Base-by-base conservation (phyloP, 129 eudicot species). In the Rutidosis leptorrhynchoides region DNA sequence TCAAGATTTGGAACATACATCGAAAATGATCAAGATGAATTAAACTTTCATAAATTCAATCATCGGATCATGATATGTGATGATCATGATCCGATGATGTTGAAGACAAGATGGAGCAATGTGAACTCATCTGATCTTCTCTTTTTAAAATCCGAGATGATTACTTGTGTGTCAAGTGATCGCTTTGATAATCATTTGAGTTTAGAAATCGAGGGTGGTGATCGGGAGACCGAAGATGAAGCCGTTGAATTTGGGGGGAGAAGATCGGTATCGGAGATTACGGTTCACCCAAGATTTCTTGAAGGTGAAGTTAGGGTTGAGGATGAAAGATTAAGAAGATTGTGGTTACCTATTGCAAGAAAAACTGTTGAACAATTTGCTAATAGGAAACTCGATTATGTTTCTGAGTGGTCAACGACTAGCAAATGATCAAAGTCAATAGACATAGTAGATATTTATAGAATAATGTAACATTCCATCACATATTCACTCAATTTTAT, bases 201-300 rank as follows among this genome's bases (percentile, higher is more conserved):
- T 59, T 26, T 12, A 9, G 62, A 75, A 65, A 21, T 21, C 22
- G 22, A 76, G 22, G 70, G 26, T 16, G 24, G 52, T 9, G 75
- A 15, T 32, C 68, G n/a, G 15, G 59, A 62, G 43, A 20, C 22
- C 0, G 58, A 59, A 51, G 48, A 15, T 57, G 64, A 23, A 16
- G 24, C 30, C 33, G 20, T 73, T 64, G 73, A 64, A 1, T 33
- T 28, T 24, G 57, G 51, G 3, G 79, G 45, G 26, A 78, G 81
- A 62, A 83, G 97, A 65, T 83, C 95, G n/a, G 82, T 90, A 80
- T 90, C 97, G 12, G 97, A 90, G 64, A 90, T 90, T 12, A 66
- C 71, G 7, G 78, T 67, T 69, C 80, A 85, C 70, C 79, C 95
- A 22, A 84, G 97, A 45, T 80, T 76, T 70, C 70, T 48, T n/a